phyloP scores from a whole-genome alignment of 345 rosid species.

The Eucalyptus grandis region DNA sequence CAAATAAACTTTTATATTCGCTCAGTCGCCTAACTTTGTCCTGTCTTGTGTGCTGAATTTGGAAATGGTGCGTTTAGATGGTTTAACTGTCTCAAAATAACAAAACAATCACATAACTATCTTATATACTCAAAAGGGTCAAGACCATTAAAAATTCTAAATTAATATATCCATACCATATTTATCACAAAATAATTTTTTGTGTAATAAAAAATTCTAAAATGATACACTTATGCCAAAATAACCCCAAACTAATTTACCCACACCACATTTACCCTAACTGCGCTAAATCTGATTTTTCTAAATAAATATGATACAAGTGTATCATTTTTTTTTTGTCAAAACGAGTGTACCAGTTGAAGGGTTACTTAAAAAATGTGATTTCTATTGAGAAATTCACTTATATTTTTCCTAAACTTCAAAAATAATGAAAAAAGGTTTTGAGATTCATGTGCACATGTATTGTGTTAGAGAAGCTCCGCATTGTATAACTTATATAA shows the following conservation, averaged over 20 bases:
- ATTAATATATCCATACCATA: background rate
- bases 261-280: background rate
- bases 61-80: background rate
- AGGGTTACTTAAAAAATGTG: background rate
- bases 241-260: background rate
- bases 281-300: fast-evolving
- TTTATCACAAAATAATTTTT: background rate
- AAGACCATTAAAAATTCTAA: background rate
- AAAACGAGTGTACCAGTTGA: background rate
- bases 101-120: background rate
- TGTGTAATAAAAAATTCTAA: background rate
- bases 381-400: background rate
- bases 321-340: too few relatives aligned
- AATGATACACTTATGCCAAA: fast-evolving
- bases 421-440: background rate
- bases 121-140: background rate
- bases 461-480: too few relatives aligned
- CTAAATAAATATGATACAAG: fast-evolving
- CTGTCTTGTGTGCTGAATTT: background rate
- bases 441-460: background rate
- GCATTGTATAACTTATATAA: fast-evolving
- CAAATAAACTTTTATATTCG: background rate
- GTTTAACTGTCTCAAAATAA: background rate
- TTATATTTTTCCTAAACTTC: background rate
- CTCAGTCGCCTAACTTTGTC: background rate